phyloP scores from a whole-genome alignment of 2,329 filamentous ascomycete species.

The Nemania sp. region DNA sequence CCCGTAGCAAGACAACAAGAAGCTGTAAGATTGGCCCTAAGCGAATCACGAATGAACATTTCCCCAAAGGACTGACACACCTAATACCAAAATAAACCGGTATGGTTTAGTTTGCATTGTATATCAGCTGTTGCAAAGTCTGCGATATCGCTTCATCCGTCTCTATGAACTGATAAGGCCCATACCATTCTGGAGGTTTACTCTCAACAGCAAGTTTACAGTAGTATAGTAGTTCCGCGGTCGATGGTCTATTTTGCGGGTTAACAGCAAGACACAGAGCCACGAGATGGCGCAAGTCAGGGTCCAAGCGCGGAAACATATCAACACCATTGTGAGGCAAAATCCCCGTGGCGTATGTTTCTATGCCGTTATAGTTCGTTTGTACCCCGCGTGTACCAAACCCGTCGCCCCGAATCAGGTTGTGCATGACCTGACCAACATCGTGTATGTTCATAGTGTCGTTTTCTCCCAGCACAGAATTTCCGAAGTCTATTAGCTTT shows the following conservation, averaged over 20 bases:
- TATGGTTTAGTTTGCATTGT: slow-evolving; percentile 16
- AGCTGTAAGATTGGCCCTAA: not conserved
- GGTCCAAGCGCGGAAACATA: slow-evolving; percentile 23
- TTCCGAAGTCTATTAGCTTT: slow-evolving; percentile 38
- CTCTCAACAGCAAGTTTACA: not conserved
- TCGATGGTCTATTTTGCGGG: slow-evolving; percentile 4
- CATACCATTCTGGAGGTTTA: slow-evolving; percentile 5
- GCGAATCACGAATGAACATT: not conserved
- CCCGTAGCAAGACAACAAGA: not conserved
- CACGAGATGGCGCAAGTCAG: slow-evolving; percentile 20
- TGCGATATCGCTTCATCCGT: slow-evolving; percentile 10
- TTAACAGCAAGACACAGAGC: slow-evolving; percentile 17
- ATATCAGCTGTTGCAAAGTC: slow-evolving; percentile 14
- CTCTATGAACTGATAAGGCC: not conserved
- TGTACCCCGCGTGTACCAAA: not conserved
- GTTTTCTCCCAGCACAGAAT: not conserved
- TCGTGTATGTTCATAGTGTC: slow-evolving; percentile 7
- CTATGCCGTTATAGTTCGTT: not conserved
- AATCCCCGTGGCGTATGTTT: not conserved
- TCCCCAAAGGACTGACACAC: not conserved
- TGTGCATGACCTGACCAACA: not conserved
- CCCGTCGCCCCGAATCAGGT: not conserved
- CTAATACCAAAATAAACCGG: not conserved
- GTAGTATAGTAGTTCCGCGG: slow-evolving; percentile 10
- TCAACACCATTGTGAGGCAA: not conserved